phyloP scores from a whole-genome alignment of 164 flowering plant genomes.

The Berberis vulgaris region DNA sequence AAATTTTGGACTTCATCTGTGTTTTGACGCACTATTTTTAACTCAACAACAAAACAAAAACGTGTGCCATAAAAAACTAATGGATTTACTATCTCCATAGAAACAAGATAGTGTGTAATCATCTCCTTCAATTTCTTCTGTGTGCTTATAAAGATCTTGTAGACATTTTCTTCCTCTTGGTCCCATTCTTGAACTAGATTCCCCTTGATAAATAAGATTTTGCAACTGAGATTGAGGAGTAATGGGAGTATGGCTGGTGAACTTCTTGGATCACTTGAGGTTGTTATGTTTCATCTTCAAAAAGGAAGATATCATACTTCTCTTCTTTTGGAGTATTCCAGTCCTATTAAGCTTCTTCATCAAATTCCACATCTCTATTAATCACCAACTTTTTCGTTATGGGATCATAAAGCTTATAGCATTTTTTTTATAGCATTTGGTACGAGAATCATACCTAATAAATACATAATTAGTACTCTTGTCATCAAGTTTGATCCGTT shows the following conservation, averaged over 20 bases:
- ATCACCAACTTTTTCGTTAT: background rate
- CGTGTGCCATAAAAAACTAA: no score
- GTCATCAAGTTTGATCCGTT: no score
- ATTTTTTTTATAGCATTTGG: background rate
- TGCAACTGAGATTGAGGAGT: background rate
- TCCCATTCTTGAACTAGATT: no score
- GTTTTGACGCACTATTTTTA: no score
- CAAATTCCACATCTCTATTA: conserved; percentile 5
- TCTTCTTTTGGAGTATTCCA: no score
- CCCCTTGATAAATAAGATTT: background rate
- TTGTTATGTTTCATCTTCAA: background rate
- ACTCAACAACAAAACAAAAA: no score
- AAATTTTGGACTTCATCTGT: no score
- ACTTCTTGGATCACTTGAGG: background rate
- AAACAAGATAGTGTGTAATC: background rate
- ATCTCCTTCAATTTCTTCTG: background rate
- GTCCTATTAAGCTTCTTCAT: background rate
- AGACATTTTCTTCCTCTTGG: no score
- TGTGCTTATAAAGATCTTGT: background rate
- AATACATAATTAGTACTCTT: no score
- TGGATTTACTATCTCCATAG: background rate
- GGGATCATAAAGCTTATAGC: background rate
- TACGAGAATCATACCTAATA: no score
- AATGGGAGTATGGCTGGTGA: no score
- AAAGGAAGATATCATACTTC: background rate